These are phyloP conservation scores for Phyllosticta citribraziliensis DNA, from an alignment of 2,329 filamentous ascomycete species.

Conservation along the genomic window DNA sequence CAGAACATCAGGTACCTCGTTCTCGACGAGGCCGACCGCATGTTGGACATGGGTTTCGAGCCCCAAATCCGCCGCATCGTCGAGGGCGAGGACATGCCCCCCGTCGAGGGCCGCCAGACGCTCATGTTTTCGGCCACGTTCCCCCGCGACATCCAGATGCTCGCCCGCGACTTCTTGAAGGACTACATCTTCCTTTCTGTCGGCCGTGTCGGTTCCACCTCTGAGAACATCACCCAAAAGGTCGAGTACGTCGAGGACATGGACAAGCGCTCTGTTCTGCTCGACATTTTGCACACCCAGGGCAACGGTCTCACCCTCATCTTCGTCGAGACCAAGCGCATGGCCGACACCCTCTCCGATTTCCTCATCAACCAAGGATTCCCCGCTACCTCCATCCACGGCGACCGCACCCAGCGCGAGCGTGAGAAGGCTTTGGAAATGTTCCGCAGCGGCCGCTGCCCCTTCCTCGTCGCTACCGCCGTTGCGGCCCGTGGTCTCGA, in stretches of 20 bases:
- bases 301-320: constrained; percentile 84
- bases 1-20: constrained; percentile 99
- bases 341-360: constrained; percentile 95
- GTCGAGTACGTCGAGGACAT: constrained; percentile 93
- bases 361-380: constrained; percentile 98
- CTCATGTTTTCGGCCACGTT: constrained; percentile 99
- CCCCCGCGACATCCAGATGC: constrained; percentile 98
- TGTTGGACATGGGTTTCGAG: constrained; percentile 99
- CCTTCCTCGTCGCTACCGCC: constrained; percentile 92
- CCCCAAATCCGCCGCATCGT: constrained; percentile 98
- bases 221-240: constrained; percentile 99
- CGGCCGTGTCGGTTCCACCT: constrained; percentile 95
- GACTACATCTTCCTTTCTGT: constrained; percentile 99
- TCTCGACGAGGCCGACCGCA: constrained; percentile 97
- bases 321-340: constrained; percentile 99
- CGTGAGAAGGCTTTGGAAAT: constrained; percentile 96
- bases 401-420: constrained; percentile 96
- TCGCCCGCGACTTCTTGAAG: constrained; percentile 96
- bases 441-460: constrained; percentile 92
- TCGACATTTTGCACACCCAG: constrained; percentile 95
- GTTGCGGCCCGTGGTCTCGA: constrained; percentile 79
- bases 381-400: constrained; percentile 96
- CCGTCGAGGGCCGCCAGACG: constrained; percentile 74
- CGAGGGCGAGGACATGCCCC: constrained; percentile 95
- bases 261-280: constrained; percentile 94